Evolutionary conservation across 345 rosid genomes (phyloP), one percentile per base, ranked within the genome.

Genomic region (Arabis hirsuta): DNA sequence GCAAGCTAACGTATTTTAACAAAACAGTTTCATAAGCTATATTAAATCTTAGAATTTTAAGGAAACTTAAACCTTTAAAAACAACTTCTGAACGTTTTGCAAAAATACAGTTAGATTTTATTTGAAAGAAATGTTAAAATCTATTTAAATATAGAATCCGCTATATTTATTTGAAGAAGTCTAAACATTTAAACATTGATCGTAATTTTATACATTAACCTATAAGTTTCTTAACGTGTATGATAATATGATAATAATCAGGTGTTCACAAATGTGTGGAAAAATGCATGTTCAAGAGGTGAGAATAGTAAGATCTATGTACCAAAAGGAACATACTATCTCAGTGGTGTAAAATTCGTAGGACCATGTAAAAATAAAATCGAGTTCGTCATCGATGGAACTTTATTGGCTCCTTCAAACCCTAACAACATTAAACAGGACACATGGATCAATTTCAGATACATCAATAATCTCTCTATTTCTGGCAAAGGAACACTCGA

Each of bases 221-320:
- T 34, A 34, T 34, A 1, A 0, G 1, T 34, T 34, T 34, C 39
- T 45, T n/a, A 45, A 45, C 20, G 7, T 55, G 7, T 52, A 52
- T 52, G 9, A 54, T 26, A 12, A 13, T 52, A 52, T 52, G 9
- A 54, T 26, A 12, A 13, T 39, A 58, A 12, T 29, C 20, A 58
- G 63, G 47, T 5, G 9, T 58, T 58, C 9, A 38, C 13, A 39
- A 58, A 58, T 13, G 63, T 38, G 22, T 58, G 63, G 63, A 58
- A 58, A 58, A 19, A 5, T 36, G 63, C 46, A 58, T 58, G 63
- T n/a, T 16, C 26, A 36, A 29, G 62, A 34, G 38, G 6, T 6
- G 12, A 27, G 9, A 1, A 20, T 19, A 36, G 45, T 9, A 58
- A 22, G 20, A 39, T 57, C 7, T 34, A 58, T 38, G 63, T 58